These are phyloP conservation scores for Coemansia sp. DNA, from an alignment of 192 early-diverging fungal species.

Conservation along the genomic window DNA sequence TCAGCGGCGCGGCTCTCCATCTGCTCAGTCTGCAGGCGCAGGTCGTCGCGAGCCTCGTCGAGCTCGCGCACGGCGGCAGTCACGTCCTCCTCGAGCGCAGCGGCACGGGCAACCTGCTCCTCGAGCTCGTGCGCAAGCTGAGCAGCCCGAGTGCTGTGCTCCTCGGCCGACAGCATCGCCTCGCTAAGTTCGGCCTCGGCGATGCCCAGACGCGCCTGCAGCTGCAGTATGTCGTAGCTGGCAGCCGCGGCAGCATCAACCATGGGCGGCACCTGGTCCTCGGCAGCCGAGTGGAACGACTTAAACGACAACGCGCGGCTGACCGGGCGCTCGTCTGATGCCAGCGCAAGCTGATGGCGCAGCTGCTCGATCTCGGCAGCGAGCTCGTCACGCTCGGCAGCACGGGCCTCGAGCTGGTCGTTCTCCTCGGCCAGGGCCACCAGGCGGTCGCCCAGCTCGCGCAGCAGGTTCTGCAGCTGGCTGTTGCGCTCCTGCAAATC, in stretches of 20 bases:
- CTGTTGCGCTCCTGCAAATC: conserved; percentile 42
- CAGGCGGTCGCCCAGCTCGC: conserved; percentile 39
- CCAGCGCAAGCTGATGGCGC: conserved; percentile 5
- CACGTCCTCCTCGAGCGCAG: conserved; percentile 14
- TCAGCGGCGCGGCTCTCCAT: conserved; percentile 1
- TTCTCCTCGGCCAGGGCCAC: conserved; percentile 42
- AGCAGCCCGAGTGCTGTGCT: conserved; percentile 12
- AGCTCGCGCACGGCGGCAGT: conserved; percentile 24
- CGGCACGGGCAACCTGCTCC: conserved; percentile 5
- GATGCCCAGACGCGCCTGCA: conserved; percentile 18
- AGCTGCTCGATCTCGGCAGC: conserved; percentile 10
- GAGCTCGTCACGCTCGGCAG: conserved; percentile 25
- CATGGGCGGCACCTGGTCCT: background rate
- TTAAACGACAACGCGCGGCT: conserved; percentile 7
- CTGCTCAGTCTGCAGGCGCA: background rate
- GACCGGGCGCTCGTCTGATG: background rate
- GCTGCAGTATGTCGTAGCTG: conserved; percentile 5
- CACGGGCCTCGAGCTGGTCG: conserved; percentile 32
- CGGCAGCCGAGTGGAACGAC: conserved; percentile 8
- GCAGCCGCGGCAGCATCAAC: background rate
- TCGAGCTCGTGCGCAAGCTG: conserved; percentile 10
- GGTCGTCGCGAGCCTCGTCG: conserved; percentile 12
- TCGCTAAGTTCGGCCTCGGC: conserved; percentile 26
- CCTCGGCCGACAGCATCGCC: conserved; percentile 12
- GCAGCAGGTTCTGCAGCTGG: conserved; percentile 38